phyloP scores from a whole-genome alignment of 2,329 filamentous ascomycete genomes.

The Cytospora piceicola region DNA sequence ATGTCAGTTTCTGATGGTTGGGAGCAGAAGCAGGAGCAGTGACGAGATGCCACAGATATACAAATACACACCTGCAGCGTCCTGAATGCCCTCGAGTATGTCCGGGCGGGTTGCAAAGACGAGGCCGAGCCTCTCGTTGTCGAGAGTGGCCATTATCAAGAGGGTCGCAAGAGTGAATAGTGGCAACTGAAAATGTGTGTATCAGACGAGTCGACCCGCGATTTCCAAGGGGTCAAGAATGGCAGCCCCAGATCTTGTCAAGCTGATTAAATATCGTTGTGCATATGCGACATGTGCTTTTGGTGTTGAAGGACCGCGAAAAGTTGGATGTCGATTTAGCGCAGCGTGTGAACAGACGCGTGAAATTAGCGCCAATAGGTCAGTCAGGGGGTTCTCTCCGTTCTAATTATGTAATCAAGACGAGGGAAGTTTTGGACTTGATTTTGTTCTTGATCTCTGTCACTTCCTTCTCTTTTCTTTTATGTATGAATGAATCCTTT shows the following conservation, averaged over 20 bases:
- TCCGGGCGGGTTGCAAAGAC: conserved; percentile 62
- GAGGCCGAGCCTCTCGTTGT: conserved; percentile 52
- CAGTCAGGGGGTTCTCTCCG: background rate
- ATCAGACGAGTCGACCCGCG: background rate
- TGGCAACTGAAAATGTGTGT: background rate
- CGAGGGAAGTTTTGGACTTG: no score
- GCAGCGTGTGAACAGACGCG: conserved; percentile 7
- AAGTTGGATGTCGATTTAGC: conserved; percentile 16
- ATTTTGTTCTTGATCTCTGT: no score
- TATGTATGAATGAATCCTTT: no score
- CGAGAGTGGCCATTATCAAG: conserved; percentile 44
- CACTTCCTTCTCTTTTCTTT: no score
- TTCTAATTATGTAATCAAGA: background rate
- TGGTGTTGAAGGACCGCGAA: background rate
- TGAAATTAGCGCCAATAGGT: conserved; percentile 1
- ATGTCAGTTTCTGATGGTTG: background rate
- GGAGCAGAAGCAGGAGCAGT: no score
- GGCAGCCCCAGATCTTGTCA: background rate
- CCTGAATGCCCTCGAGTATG: conserved; percentile 57
- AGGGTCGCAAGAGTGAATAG: background rate
- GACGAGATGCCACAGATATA: background rate
- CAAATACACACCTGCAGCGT: conserved; percentile 52
- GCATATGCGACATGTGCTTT: background rate
- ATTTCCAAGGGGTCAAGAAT: background rate
- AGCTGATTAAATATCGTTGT: background rate